Conservation (phyloP, 257 asterid species). For the Gynochthodes officinalis region DNA sequence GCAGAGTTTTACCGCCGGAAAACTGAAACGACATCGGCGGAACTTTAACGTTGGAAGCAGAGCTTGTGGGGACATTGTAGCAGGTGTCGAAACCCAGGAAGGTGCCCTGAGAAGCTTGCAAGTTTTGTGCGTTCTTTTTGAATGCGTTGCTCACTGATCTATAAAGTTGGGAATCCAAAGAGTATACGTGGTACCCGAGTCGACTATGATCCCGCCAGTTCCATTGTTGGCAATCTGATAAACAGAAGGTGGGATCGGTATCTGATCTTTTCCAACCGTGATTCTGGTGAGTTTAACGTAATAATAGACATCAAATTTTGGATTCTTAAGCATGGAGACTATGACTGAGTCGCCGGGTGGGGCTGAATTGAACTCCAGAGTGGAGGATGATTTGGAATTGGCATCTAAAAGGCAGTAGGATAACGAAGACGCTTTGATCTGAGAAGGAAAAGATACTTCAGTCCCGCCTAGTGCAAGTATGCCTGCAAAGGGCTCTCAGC, state of each 20-base stretch:
- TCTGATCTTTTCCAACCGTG: slow-evolving; percentile 1
- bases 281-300: slow-evolving; percentile 11
- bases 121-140: neutral
- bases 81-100: neutral
- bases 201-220: slow-evolving; percentile 15
- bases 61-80: neutral
- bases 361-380: slow-evolving; percentile 21
- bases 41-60: neutral
- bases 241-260: neutral
- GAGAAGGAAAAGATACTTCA: slow-evolving; percentile 4
- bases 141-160: slow-evolving; percentile 5
- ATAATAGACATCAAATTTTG: neutral
- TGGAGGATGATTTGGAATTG: neutral
- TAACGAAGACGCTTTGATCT: slow-evolving; percentile 10
- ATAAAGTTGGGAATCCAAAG: neutral
- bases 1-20: neutral
- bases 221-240: slow-evolving; percentile 7
- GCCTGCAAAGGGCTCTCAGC: neutral
- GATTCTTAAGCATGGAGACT: slow-evolving; percentile 2
- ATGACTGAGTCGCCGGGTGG: neutral
- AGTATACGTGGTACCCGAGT: slow-evolving; percentile 20
- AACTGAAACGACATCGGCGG: neutral
- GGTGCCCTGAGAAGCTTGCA: neutral
- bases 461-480: slow-evolving; percentile 14
- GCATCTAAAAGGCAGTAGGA: slow-evolving; percentile 16